Conservation (phyloP, 1,139 yeast genomes). For the Chernovozyma sophiae-reginae region DNA sequence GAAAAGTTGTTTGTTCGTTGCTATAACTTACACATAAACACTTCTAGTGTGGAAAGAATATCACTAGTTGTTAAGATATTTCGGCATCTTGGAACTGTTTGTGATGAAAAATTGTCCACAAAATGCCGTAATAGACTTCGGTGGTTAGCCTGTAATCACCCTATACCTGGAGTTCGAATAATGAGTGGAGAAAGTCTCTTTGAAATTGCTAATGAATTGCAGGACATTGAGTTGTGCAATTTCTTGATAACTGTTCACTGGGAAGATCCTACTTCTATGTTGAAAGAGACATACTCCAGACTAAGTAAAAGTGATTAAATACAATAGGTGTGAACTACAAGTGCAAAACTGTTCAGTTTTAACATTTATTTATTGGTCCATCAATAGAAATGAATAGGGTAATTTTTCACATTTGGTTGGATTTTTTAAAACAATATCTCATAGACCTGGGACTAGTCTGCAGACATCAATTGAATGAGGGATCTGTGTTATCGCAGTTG, state of each 20-base stretch:
- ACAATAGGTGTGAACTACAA: too few species aligned
- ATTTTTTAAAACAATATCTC: too few species aligned
- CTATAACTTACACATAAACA: slow-evolving; percentile 55
- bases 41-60: slow-evolving; percentile 31
- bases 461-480: too few species aligned
- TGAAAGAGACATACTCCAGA: not conserved
- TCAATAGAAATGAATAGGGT: too few species aligned
- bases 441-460: too few species aligned
- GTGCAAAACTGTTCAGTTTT: too few species aligned
- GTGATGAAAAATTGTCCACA: slow-evolving; percentile 4
- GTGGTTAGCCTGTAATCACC: slow-evolving; percentile 29
- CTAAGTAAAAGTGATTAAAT: too few species aligned
- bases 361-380: too few species aligned
- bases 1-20: slow-evolving; percentile 45
- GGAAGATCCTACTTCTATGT: not conserved
- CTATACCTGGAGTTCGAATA: slow-evolving; percentile 21
- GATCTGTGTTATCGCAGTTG: too few species aligned
- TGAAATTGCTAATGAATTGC: slow-evolving; percentile 24
- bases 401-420: too few species aligned
- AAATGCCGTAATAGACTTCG: slow-evolving; percentile 25
- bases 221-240: not conserved
- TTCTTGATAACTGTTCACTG: not conserved
- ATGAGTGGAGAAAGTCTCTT: slow-evolving; percentile 32
- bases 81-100: slow-evolving; percentile 22
- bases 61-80: slow-evolving; percentile 33